Evolutionary conservation across 768 basidiomycete genomes (phyloP).

Genomic region (Xerocomus potaroensis): DNA sequence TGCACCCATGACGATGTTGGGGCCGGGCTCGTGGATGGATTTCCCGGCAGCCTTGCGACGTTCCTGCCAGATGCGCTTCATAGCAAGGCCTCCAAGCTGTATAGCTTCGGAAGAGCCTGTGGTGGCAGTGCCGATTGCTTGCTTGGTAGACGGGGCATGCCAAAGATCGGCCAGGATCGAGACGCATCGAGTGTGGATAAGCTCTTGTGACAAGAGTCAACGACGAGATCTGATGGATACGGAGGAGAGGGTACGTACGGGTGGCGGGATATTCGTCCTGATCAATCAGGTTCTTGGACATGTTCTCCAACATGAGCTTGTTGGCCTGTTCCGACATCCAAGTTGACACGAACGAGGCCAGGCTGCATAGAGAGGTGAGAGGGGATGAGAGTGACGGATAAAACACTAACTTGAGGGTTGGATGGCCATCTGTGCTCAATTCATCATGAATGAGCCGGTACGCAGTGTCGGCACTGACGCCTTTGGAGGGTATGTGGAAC

Average conservation of each 20-base stretch:
- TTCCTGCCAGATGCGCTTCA: slow-evolving; percentile 70
- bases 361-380: slow-evolving; percentile 22
- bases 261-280: slow-evolving; percentile 67
- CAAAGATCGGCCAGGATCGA: slow-evolving; percentile 65
- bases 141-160: slow-evolving; percentile 52
- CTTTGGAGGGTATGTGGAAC: slow-evolving; percentile 59
- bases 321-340: slow-evolving; percentile 54
- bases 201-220: slow-evolving; percentile 24
- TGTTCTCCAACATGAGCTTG: slow-evolving; percentile 59
- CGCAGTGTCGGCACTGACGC: slow-evolving; percentile 46
- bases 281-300: slow-evolving; percentile 65
- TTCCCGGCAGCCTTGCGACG: slow-evolving; percentile 63
- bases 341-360: slow-evolving; percentile 66
- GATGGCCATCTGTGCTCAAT: slow-evolving; percentile 50
- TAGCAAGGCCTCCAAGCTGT: slow-evolving; percentile 66
- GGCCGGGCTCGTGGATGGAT: slow-evolving; percentile 61
- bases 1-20: slow-evolving; percentile 62
- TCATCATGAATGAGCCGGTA: slow-evolving; percentile 66
- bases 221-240: not conserved
- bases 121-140: slow-evolving; percentile 65
- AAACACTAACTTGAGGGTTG: slow-evolving; percentile 44
- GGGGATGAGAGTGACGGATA: not conserved
- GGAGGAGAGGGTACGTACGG: slow-evolving; percentile 25
- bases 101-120: slow-evolving; percentile 71
- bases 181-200: slow-evolving; percentile 43